Conservation (phyloP, 805 yeast species). For the Pichia cephalocereana region DNA sequence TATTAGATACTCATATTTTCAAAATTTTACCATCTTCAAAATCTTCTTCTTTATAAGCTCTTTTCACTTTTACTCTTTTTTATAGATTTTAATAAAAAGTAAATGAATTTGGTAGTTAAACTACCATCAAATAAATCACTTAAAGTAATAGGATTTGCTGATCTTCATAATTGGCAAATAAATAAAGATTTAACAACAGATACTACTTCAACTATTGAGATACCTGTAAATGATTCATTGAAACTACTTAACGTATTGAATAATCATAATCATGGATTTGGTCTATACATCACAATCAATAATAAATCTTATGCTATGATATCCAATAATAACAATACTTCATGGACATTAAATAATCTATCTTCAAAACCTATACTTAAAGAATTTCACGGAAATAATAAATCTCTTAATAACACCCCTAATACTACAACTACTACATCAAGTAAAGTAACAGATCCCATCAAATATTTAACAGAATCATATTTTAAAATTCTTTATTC, state of each 20-base stretch:
- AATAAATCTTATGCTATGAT: neutral
- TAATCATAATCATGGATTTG: neutral
- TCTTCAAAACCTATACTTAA: neutral
- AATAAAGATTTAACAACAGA: neutral
- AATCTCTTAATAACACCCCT: neutral
- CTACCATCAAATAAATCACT: neutral
- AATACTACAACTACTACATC: no score
- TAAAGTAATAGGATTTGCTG: neutral
- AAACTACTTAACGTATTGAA: neutral
- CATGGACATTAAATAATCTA: neutral
- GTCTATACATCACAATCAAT: neutral
- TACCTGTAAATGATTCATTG: neutral
- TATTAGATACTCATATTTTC: slow-evolving; percentile 18
- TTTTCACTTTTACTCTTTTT: neutral
- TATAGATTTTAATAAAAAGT: no score
- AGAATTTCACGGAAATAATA: neutral
- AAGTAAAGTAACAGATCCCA: slow-evolving; percentile 17
- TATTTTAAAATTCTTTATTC: slow-evolving; percentile 22
- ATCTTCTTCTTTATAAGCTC: neutral
- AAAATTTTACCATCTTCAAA: neutral
- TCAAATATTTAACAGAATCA: slow-evolving; percentile 18
- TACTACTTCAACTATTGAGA: neutral
- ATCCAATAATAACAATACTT: neutral
- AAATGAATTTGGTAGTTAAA: no score
- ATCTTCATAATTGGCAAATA: neutral